These are phyloP conservation scores for Potentilla sterilis DNA, from an alignment of 306 rosid genomes.

Conservation along the genomic window DNA sequence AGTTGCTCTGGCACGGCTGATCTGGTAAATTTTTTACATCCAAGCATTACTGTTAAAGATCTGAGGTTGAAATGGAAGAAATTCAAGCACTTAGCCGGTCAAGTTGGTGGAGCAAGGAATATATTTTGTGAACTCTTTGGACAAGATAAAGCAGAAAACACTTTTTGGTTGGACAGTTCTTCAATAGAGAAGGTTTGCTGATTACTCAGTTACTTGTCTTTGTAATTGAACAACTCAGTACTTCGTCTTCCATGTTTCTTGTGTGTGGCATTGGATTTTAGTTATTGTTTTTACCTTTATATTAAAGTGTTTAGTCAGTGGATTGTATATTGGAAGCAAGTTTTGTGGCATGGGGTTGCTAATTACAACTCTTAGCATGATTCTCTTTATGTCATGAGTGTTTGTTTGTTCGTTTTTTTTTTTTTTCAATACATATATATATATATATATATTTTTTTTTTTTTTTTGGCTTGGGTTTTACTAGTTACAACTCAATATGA, in stretches of 20 bases:
- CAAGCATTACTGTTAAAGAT: slow-evolving; percentile 43
- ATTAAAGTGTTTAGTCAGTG: not conserved
- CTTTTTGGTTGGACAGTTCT: slow-evolving; percentile 99
- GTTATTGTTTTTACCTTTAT: not conserved
- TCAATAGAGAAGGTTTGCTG: slow-evolving; percentile 78
- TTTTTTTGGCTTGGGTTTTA: too few species aligned
- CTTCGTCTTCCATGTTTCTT: slow-evolving; percentile 10
- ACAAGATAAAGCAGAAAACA: slow-evolving; percentile 64
- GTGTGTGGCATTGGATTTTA: slow-evolving; percentile 10
- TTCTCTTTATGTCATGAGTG: too few species aligned
- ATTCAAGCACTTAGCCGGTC: slow-evolving; percentile 58
- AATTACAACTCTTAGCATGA: not conserved
- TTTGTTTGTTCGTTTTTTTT: too few species aligned
- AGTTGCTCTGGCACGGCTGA: slow-evolving; percentile 31
- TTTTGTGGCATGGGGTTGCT: not conserved
- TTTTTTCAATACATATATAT: too few species aligned
- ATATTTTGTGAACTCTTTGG: slow-evolving; percentile 81
- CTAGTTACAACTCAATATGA: not conserved
- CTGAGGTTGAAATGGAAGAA: slow-evolving; percentile 89
- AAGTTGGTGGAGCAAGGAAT: slow-evolving; percentile 79
- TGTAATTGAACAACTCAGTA: slow-evolving; percentile 13
- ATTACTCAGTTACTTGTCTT: slow-evolving; percentile 17
- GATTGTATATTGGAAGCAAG: not conserved
- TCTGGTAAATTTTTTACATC: slow-evolving; percentile 42
- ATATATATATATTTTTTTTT: too few species aligned